Evolutionary conservation across 495 filamentous ascomycete species (phyloP).

Genomic region (Penicillium manginii): DNA sequence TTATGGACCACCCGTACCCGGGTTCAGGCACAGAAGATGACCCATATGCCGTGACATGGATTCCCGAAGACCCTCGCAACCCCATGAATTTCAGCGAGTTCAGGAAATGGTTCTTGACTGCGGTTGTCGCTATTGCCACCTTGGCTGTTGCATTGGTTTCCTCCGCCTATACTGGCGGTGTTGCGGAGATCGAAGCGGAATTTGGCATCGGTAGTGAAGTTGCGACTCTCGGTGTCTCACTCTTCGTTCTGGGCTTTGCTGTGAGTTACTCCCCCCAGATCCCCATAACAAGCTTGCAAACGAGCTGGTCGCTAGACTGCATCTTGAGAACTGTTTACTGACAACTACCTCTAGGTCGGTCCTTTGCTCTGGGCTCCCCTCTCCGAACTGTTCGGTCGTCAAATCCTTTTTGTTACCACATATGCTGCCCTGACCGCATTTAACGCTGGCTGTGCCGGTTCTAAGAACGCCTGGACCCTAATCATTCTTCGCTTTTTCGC

Average conservation of each 20-base stretch:
- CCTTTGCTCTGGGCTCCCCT: conserved; percentile 69
- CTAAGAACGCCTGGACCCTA: conserved; percentile 66
- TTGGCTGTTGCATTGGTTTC: conserved; percentile 77
- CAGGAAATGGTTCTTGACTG: conserved; percentile 74
- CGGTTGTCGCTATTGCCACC: conserved; percentile 66
- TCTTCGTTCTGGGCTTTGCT: conserved; percentile 80
- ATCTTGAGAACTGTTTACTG: conserved; percentile 12
- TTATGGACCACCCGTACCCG: conserved; percentile 62
- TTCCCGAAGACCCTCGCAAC: conserved; percentile 72
- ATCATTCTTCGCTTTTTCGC: conserved; percentile 79
- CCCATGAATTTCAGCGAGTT: conserved; percentile 63
- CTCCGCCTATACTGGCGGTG: conserved; percentile 75
- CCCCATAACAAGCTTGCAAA: no score
- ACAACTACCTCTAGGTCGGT: conserved; percentile 23
- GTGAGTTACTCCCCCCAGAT: conserved; percentile 29
- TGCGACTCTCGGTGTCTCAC: conserved; percentile 67
- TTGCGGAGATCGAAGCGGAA: conserved; percentile 59
- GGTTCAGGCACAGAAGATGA: conserved; percentile 75
- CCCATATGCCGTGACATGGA: conserved; percentile 75
- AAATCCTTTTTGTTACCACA: conserved; percentile 67
- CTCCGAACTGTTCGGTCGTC: conserved; percentile 74
- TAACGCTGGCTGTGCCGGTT: conserved; percentile 64
- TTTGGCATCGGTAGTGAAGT: conserved; percentile 65
- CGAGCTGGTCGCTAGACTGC: background rate
- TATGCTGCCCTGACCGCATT: conserved; percentile 69